Evolutionary conservation across 345 rosid genomes (phyloP), one percentile per base, ranked within the genome.

Genomic region (Ceriops decandra): DNA sequence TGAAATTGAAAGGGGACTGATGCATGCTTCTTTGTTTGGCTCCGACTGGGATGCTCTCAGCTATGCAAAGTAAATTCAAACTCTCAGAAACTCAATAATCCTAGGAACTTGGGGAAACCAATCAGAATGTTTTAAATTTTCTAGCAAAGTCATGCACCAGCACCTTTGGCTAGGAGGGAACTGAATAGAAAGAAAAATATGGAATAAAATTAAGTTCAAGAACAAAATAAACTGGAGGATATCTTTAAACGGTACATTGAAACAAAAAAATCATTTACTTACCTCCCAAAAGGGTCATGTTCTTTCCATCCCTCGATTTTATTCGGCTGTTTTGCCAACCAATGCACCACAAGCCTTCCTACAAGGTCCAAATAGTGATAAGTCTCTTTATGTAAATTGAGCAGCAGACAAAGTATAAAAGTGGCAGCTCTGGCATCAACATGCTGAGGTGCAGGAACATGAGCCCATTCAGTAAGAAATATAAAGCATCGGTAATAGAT

Each of bases 261-360:
- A 5, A 73, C 36, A 32, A 31, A 16, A 16, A 36, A 51, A 52
- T n/a, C 28, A 54, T 9, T 30, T 67, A 31, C 17, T 42, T 85
- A 88, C 98, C 98, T 87, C 96, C 98, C 77, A 91, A 81, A 64
- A 93, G 91, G 21, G 98, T 89, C 87, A 91, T 64, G 79, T 93
- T 93, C 82, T 79, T 85, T 76, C 85, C 77, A 68, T 91, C 97
- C 74, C 89, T 85, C 32, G 95, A 86, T 73, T 88, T 95, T 83
- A 84, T 56, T 78, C 93, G 96, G 69, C 96, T 93, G 72, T 91
- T 93, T 84, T 91, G 96, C 98, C 98, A 93, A 61, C 98, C 97
- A 74, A 91, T 82, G 77, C 98, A 93, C 98, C 95, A 91, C 73
- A 82, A 76, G 59, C 91, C 95, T 63, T 87, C 87, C 97, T 91